Base-by-base conservation (phyloP, 345 rosid species). In the Euphorbia tirucalli region DNA sequence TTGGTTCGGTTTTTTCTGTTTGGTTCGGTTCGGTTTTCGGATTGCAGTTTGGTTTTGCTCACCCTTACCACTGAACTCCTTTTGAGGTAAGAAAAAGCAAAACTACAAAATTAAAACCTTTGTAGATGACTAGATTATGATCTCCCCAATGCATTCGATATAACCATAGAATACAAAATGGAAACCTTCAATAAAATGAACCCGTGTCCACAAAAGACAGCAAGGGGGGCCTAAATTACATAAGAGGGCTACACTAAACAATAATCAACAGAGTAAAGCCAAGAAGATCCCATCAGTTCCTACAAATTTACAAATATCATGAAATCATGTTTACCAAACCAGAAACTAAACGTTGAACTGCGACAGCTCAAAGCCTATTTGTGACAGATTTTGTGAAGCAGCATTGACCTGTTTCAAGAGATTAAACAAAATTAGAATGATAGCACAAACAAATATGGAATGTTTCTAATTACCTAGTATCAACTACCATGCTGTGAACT, bases 361-460 rank as follows among this genome's bases (percentile, higher is more conserved):
- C 30, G 76, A 82, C 86, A 95, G 81, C 46, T 85, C 87, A 82
- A 70, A 75, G 66, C 87, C 92, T 66, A 92, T 86, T 35, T 78
- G 84, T 63, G 83, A 73, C 68, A 95, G 82, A 83, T 85, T 89
- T 44, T 76, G 81, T 69, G 81, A 75, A 77, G 96, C 86, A 70
- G 79, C 81, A 74, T 79, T 82, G 55, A 95, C 91, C 99, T 95
- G 91, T 78, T 48, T 68, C 61, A 70, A 62, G 57, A 71, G 50
- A 55, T 13, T 50, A 50, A 52, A 61, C 41, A 4, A 65, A 2
- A 30, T 65, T 46, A 74, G 49, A 30, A 63, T 54, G 43, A 32
- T 67, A 24, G 25, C 3, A 8, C 19, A 44, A 31, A 43, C 13
- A 64, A 11, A 50, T 49, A 25, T 18, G 31, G 37, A 7, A 13